phyloP scores from a whole-genome alignment of 139 green algal species.

The Ulvella scutata region DNA sequence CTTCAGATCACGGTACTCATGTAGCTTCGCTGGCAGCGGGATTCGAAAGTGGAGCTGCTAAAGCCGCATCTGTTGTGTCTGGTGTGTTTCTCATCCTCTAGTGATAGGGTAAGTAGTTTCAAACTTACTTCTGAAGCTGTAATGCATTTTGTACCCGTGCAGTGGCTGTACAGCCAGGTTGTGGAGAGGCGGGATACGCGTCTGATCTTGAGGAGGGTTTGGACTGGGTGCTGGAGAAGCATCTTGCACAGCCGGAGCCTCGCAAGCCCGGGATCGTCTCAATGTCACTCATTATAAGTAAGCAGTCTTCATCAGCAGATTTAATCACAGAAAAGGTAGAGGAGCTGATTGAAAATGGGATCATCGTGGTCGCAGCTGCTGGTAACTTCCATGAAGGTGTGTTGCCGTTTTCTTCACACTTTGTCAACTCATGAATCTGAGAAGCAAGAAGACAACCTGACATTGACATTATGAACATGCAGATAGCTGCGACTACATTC shows the following conservation, averaged over 20 bases:
- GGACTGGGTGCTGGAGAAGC: background rate
- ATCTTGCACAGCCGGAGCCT: background rate
- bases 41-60: background rate
- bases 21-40: background rate
- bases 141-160: too few species aligned
- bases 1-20: conserved; percentile 1
- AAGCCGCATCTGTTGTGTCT: background rate
- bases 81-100: too few species aligned
- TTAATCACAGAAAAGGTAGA: background rate
- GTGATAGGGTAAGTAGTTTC: too few species aligned
- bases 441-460: too few species aligned
- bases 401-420: too few species aligned
- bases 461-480: background rate
- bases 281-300: conserved; percentile 1
- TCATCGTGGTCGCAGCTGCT: background rate
- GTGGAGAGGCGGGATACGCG: background rate
- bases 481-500: background rate
- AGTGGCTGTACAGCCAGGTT: background rate
- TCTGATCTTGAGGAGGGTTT: background rate
- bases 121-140: too few species aligned
- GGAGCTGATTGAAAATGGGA: background rate
- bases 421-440: too few species aligned
- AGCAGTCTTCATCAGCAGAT: background rate
- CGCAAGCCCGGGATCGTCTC: background rate
- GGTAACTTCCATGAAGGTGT: background rate